Base-by-base conservation (phyloP, 768 basidiomycete genomes). In the Amanita brunnescens region DNA sequence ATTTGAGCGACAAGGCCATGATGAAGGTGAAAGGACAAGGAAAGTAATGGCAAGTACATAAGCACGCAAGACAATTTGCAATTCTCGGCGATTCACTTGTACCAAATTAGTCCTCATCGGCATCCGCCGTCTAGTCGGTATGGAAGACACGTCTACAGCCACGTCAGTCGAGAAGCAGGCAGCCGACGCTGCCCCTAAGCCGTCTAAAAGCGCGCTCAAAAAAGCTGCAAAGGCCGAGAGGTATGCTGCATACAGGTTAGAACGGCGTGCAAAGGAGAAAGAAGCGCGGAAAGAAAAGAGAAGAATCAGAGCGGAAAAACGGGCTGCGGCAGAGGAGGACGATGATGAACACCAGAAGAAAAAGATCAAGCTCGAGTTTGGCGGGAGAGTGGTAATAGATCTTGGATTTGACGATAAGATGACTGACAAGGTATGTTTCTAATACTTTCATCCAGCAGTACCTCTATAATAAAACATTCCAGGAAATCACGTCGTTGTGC, bases 401-500 rank as follows among this genome's bases (percentile, higher is more conserved):
- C 74, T 97, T 14, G 91, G 84, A 7, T 97, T 96, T 64, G 94
- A 98, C 63, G 80, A 93, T 39, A 72, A 83, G 68, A 97, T 98
- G 95, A 81, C 73, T 52, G 91, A 95, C 55, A 91, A 93, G 72
- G 93, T 94, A 65, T 57, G 83, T 66, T 44, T 13, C 12, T 35
- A 6, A n/a, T n/a, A n/a, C n/a, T n/a, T n/a, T n/a, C n/a, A n/a
- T n/a, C n/a, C n/a, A n/a, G n/a, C n/a, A n/a, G n/a, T n/a, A 46
- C 10, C 20, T 10, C 38, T 35, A 18, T 37, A 21, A 24, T 13
- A 18, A 23, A 13, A 40, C 33, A 10, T 7, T 45, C 6, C 64
- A 98, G 95, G 96, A 98, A 73, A 79, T 96, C 54, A 80, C 74
- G 58, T 97, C 94, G 4, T 77, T 99, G 60, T 81, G 80, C 51